Evolutionary conservation across 495 filamentous ascomycete genomes (phyloP), one percentile per base, ranked within the genome.

Genomic region (Hypoxylon lenormandii): DNA sequence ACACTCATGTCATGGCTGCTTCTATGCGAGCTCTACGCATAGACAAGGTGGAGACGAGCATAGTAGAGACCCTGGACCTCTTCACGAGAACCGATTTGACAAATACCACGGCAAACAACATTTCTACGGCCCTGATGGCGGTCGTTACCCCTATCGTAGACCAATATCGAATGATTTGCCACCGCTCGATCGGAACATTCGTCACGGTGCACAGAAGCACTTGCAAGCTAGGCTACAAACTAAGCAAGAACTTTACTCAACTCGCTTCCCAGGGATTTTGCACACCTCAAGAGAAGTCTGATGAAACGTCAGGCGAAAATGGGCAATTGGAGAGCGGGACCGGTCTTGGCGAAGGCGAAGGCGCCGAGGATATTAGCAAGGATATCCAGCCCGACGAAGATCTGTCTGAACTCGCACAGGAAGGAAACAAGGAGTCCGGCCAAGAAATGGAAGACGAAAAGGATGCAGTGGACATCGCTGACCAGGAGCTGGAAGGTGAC

Each of bases 361-460:
- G 93, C 21, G 92, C 89, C 1, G 92, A 98, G 73, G 94, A 99
- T 80, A 97, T 99, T 57, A 97, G 93, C 78, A 97, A 98, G 70
- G 94, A 98, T 74, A 89, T 99, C 48, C 86, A 91, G 62, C 89
- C 92, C 47, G 94, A 98, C 62, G 96, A 99, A 78, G 92, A 98
- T 77, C 77, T 99, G 11, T 89, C 90, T 1, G 96, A 99, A 54
- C 83, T 98, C 15, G 94, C 96, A 2, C 91, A 97, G 72, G 89
- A 97, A 64, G 82, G 85, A 40, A 87, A 88, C 28, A 87, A 90
- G 8, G 88, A 91, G 11, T 85, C 90, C 38, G 85, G 90, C 48
- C 81, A 82, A 33, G 88, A 91, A 40, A 86, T 90, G 53, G 89
- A 97, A 78, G 92, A 94, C 43, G 88, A 91, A 66, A 83, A 90